Conservation (phyloP, 2,329 filamentous ascomycete genomes). For the Basipetospora sp. region DNA sequence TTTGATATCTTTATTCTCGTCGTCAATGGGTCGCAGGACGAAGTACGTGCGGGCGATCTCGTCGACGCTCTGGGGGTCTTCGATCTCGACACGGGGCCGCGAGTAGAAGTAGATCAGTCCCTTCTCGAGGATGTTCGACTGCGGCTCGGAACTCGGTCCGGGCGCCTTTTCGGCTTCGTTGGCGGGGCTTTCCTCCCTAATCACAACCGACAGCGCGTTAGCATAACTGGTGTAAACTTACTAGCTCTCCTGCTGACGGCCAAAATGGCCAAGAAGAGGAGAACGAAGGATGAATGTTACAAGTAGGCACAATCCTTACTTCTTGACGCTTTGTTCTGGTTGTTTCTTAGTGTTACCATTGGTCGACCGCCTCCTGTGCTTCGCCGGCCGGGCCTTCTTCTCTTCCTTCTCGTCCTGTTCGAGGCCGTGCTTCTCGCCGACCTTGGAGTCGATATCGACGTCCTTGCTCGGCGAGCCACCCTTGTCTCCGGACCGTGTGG, state of each 20-base stretch:
- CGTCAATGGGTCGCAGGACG: slow-evolving; percentile 57
- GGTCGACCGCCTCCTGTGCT: neutral
- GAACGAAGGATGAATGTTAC: neutral
- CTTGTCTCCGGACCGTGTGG: slow-evolving; percentile 3
- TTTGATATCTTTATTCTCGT: slow-evolving; percentile 50
- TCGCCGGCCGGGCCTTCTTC: neutral
- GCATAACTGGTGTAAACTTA: neutral
- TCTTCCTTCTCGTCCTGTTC: neutral
- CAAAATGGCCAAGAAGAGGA: too few relatives aligned
- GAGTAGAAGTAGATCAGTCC: slow-evolving; percentile 87
- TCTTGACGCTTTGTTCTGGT: neutral
- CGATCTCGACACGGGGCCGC: slow-evolving; percentile 58
- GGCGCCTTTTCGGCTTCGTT: neutral
- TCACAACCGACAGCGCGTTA: neutral
- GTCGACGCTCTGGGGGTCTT: slow-evolving; percentile 50
- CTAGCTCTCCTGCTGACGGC: neutral
- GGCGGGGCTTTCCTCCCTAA: neutral
- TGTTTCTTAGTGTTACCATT: neutral
- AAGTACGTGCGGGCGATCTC: slow-evolving; percentile 71
- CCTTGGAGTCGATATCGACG: neutral
- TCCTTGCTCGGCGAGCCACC: neutral
- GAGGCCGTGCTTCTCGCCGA: neutral
- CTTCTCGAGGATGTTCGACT: slow-evolving; percentile 52
- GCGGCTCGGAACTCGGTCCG: neutral
- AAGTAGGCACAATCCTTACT: neutral